Percentiles rank a stretch among this genome's conserved stretches.
phyloP scores from a whole-genome alignment of 495 filamentous ascomycete genomes.

The Wilcoxina mikolae region DNA sequence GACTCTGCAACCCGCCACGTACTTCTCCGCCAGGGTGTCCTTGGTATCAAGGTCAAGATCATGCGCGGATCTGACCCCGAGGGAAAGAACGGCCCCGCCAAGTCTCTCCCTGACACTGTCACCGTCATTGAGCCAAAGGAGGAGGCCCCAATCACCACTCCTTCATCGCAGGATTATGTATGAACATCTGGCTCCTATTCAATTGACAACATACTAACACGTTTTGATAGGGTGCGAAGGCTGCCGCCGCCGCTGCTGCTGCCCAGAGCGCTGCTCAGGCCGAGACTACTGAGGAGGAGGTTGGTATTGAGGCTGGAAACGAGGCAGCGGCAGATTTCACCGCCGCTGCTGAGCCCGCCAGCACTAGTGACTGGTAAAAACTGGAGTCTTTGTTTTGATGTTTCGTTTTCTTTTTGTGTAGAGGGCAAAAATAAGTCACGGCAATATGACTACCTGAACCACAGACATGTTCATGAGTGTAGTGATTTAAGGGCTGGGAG shows the following conservation, averaged over 20 bases:
- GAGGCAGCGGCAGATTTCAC: constrained; percentile 11
- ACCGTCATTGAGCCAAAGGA: constrained; percentile 99
- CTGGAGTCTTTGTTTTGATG: background rate
- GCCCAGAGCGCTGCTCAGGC: constrained; percentile 53
- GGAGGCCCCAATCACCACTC: constrained; percentile 83
- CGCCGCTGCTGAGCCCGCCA: constrained; percentile 4
- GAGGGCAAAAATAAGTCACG: constrained; percentile 3
- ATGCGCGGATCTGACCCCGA: constrained; percentile 99
- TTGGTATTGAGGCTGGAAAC: constrained; percentile 29
- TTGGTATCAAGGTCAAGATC: constrained; percentile 99
- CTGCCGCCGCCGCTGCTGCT: constrained; percentile 59
- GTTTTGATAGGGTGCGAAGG: constrained; percentile 26
- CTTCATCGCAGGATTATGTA: constrained; percentile 94
- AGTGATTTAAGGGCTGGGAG: background rate
- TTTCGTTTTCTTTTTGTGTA: background rate
- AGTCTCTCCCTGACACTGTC: constrained; percentile 92
- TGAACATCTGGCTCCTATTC: background rate
- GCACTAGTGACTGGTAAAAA: constrained; percentile 6
- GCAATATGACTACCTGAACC: constrained; percentile 3
- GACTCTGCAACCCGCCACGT: constrained; percentile 96
- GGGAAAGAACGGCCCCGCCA: constrained; percentile 92
- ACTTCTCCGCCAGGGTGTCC: constrained; percentile 95
- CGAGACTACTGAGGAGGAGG: constrained; percentile 40
- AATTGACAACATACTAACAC: constrained; percentile 2
- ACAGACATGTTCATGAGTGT: constrained; percentile 1